A percentile compares a stretch with the other conserved stretches of the same genome.
phyloP scores from a whole-genome alignment of 108 stramenopile genomes.

The Nannochloropsis gaditana region DNA sequence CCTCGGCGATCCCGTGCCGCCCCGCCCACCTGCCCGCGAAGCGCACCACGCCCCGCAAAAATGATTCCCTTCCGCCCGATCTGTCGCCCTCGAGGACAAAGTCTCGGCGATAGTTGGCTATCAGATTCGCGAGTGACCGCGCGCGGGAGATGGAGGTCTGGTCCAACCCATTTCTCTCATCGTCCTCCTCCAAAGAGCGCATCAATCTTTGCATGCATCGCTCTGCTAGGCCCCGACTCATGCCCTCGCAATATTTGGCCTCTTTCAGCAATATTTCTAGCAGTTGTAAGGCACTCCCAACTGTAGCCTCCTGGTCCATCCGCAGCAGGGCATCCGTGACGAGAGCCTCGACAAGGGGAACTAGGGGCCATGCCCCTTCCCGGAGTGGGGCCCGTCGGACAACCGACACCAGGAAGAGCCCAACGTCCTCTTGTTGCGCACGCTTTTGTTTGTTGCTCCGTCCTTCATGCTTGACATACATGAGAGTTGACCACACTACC shows the following conservation, averaged over 20 bases:
- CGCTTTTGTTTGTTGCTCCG: conserved; percentile 9
- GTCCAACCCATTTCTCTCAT: neutral
- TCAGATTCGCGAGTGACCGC: neutral
- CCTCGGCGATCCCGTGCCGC: neutral
- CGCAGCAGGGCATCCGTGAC: neutral
- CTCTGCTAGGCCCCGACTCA: neutral
- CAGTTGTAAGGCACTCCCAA: neutral
- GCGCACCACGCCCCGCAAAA: neutral
- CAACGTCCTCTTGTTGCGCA: neutral
- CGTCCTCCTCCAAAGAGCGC: neutral
- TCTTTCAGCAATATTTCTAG: neutral
- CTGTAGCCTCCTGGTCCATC: neutral
- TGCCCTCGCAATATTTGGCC: conserved; percentile 12
- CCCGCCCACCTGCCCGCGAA: conserved; percentile 19
- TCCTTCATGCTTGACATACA: neutral
- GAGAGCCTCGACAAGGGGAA: neutral
- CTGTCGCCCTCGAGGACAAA: neutral
- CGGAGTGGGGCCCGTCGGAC: conserved; percentile 2
- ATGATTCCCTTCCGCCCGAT: neutral
- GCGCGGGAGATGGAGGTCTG: neutral
- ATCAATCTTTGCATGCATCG: neutral
- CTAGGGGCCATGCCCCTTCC: conserved; percentile 6
- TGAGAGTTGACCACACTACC: neutral
- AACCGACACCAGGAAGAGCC: neutral
- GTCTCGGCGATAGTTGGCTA: conserved; percentile 10